Evolutionary conservation across 345 rosid genomes (phyloP), one percentile per base, ranked within the genome.

Genomic region (Microthlaspi erraticum): DNA sequence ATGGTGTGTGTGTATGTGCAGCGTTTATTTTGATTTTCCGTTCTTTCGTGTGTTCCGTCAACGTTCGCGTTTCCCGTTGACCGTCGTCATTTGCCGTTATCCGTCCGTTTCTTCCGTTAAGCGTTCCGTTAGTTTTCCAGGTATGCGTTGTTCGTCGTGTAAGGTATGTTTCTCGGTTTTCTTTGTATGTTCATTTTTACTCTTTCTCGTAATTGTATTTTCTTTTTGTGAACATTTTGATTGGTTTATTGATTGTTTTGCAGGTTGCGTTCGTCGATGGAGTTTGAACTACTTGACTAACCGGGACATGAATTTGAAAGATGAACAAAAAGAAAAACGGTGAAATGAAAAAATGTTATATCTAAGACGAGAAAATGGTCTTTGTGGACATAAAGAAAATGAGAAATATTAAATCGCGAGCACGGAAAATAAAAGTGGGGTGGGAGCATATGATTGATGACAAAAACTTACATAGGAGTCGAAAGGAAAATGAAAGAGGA

Each of bases 1-100:
- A 9, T 74, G 41, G 57, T 59, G 63, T 58, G 29, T 66, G 3
- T 74, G 48, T 74, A 55, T 70, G 5, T 63, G 64, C 76, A 72
- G 70, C 2, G 64, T 66, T 43, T 33, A 53, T 52, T 52, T 39
- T 8, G 58, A 37, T 33, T 42, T 42, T 1, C 64, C 59, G 69
- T 68, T 45, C 11, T 14, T 18, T 66, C 34, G 56, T 46, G 46
- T 37, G n/a, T 45, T 32, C 64, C 58, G 64, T 75, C 69, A 53
- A 60, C 68, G 72, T 74, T 31, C 17, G 39, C 41, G 42, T 60
- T 4, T 7, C 31, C 11, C 33, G 75, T 48, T 48, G 66, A 55
- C 66, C 55, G 54, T 60, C 56, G 29, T 23, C 43, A 42, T 64
- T 56, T 3, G 39, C 62, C 70, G 44, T 43, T 32, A 39, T 2